phyloP scores from a whole-genome alignment of 768 basidiomycete species.

The Crepidotus variabilis region DNA sequence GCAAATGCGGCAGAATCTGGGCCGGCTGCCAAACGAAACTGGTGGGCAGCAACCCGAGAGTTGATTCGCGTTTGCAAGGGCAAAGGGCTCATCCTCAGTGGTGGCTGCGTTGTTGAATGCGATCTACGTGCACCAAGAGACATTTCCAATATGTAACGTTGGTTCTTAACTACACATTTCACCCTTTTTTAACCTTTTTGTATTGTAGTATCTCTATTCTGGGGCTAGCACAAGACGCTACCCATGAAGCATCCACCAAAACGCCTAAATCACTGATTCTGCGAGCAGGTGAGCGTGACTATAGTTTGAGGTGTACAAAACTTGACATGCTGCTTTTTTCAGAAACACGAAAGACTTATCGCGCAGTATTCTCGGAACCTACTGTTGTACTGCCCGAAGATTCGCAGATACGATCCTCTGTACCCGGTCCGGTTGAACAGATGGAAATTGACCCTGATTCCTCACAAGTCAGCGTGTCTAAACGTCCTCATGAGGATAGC shows the following conservation, averaged over 20 bases:
- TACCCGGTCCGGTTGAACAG: too few relatives aligned
- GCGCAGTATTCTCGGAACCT: conserved; percentile 77
- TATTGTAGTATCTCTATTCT: conserved; percentile 56
- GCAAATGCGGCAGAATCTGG: conserved; percentile 53
- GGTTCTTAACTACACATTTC: not conserved
- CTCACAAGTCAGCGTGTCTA: not conserved
- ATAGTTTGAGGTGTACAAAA: not conserved
- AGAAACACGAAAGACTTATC: conserved; percentile 83
- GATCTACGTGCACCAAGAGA: conserved; percentile 73
- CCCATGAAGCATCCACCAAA: conserved; percentile 58
- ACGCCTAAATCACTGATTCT: conserved; percentile 64
- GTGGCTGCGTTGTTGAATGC: conserved; percentile 56
- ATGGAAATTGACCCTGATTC: not conserved
- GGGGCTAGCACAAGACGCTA: conserved; percentile 63
- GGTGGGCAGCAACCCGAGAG: conserved; percentile 82
- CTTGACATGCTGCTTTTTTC: not conserved
- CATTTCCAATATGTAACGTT: conserved; percentile 67
- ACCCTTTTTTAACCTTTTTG: not conserved
- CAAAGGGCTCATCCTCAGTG: conserved; percentile 68
- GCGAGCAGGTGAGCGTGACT: conserved; percentile 61
- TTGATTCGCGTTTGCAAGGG: conserved; percentile 79
- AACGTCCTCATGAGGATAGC: not conserved
- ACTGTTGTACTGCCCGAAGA: conserved; percentile 52
- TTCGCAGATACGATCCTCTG: not conserved
- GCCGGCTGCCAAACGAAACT: conserved; percentile 62